phyloP scores from a whole-genome alignment of 176 grass and related monocot species.

The Themeda triandra region DNA sequence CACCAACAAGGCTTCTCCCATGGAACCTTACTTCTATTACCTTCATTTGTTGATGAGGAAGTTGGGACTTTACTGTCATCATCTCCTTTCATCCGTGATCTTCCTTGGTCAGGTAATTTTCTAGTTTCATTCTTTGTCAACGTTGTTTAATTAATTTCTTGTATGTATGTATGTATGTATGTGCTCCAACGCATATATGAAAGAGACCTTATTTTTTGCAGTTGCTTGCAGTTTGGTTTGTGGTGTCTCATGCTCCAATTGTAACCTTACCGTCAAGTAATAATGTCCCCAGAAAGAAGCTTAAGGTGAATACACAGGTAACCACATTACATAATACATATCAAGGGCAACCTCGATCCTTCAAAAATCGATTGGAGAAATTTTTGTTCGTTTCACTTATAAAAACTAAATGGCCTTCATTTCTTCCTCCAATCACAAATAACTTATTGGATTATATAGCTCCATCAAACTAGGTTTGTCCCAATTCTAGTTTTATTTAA shows the following conservation, averaged over 20 bases:
- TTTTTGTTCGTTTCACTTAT: neutral
- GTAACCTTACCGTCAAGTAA: slow-evolving; percentile 82
- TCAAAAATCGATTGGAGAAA: neutral
- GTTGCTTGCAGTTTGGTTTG: slow-evolving; percentile 75
- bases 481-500: too few relatives aligned
- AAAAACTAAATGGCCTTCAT: neutral
- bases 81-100: slow-evolving; percentile 3
- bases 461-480: neutral
- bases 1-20: slow-evolving; percentile 53
- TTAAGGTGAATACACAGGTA: slow-evolving; percentile 81
- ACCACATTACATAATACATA: neutral
- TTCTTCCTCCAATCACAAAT: neutral
- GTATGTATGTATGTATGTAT: neutral
- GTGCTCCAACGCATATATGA: neutral
- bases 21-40: slow-evolving; percentile 62
- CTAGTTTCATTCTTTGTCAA: too few relatives aligned
- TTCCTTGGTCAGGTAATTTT: slow-evolving; percentile 54
- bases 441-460: neutral
- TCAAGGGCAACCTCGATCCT: neutral
- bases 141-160: neutral
- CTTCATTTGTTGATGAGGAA: slow-evolving; percentile 27
- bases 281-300: too few relatives aligned
- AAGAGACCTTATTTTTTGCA: slow-evolving; percentile 10
- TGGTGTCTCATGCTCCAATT: slow-evolving; percentile 63
- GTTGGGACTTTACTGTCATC: too few relatives aligned